Evolutionary conservation across 148 eudicot species (phyloP).

Genomic region (Dianthus caryophyllus): DNA sequence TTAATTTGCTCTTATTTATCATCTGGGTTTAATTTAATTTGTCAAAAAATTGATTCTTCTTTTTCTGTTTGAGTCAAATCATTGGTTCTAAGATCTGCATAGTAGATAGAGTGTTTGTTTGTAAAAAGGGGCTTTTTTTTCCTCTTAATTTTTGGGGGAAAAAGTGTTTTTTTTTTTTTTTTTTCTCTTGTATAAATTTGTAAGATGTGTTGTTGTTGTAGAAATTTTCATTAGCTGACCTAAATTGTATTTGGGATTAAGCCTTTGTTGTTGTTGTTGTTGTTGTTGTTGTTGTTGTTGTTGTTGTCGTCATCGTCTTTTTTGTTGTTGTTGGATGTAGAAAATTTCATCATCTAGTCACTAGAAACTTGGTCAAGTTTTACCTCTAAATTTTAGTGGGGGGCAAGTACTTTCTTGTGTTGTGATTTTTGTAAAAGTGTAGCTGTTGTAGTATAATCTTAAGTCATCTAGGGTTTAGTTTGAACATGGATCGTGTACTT

Average conservation of each 20-base stretch:
- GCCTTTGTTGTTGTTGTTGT: no score
- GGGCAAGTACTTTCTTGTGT: neutral
- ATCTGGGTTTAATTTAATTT: constrained; percentile 17
- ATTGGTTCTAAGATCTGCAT: constrained; percentile 17
- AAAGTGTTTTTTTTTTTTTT: neutral
- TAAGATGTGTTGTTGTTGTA: no score
- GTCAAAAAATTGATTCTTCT: constrained; percentile 8
- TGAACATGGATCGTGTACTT: constrained; percentile 52
- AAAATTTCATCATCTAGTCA: constrained; percentile 5
- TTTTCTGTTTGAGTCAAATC: constrained; percentile 3
- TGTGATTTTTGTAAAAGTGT: neutral
- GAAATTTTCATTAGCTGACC: no score
- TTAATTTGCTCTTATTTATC: neutral
- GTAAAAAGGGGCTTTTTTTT: constrained; percentile 25
- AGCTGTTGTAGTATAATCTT: neutral
- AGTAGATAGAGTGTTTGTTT: constrained; percentile 19
- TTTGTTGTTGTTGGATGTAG: neutral
- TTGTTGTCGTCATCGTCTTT: no score
- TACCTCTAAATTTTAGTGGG: constrained; percentile 25
- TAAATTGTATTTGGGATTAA: no score
- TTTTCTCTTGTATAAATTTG: neutral
- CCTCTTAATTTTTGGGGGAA: constrained; percentile 18
- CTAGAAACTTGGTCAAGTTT: constrained; percentile 5
- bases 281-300: no score
- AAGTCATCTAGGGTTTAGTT: constrained; percentile 6